Evolutionary conservation across 805 yeast genomes (phyloP).

Genomic region (Saccharomycopsis fermentans): DNA sequence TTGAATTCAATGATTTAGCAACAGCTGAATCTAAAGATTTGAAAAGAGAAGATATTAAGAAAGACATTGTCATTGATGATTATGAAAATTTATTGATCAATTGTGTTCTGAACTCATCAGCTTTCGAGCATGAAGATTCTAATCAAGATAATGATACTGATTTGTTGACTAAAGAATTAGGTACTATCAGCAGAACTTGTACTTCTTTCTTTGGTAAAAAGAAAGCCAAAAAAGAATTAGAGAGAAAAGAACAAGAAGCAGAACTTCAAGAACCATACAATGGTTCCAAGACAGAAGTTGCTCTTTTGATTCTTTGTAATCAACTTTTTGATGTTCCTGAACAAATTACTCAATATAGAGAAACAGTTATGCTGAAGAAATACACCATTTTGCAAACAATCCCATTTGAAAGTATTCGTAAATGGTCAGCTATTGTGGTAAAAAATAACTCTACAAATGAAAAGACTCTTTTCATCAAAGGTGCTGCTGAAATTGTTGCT

Average conservation of each 20-base stretch:
- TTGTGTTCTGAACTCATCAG: constrained; percentile 74
- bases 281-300: constrained; percentile 94
- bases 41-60: constrained; percentile 18
- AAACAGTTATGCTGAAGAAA: constrained; percentile 30
- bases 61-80: constrained; percentile 8
- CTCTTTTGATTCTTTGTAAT: constrained; percentile 61
- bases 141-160: constrained; percentile 16
- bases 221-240: constrained; percentile 11
- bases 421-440: constrained; percentile 82
- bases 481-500: constrained; percentile 83
- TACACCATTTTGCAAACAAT: constrained; percentile 39
- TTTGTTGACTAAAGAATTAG: background rate
- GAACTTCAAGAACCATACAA: constrained; percentile 48
- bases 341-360: constrained; percentile 28
- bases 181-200: constrained; percentile 2
- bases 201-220: constrained; percentile 9
- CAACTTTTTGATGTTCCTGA: constrained; percentile 33
- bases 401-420: constrained; percentile 87
- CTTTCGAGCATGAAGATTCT: constrained; percentile 58
- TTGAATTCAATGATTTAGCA: constrained; percentile 37
- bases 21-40: constrained; percentile 7
- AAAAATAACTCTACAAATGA: constrained; percentile 25
- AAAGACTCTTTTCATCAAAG: constrained; percentile 67
- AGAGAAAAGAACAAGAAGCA: background rate
- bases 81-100: constrained; percentile 36